Conservation (phyloP, 495 filamentous ascomycete species). For the Penicillium atrosanguineum region DNA sequence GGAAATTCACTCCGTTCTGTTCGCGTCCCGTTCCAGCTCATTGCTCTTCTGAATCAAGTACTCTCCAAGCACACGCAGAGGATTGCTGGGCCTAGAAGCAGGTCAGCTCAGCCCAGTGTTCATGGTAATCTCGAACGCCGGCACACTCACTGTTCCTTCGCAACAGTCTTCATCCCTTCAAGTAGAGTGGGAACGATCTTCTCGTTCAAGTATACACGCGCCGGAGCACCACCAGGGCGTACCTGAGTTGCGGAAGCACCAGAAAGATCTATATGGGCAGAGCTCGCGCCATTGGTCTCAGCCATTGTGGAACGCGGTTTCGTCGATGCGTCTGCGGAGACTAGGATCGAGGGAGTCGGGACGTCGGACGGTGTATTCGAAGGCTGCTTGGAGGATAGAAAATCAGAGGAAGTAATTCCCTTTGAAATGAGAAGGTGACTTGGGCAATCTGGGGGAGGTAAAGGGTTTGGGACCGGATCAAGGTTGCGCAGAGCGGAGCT, state of each 20-base stretch:
- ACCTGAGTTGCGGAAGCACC: slow-evolving; percentile 40
- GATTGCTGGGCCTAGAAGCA: slow-evolving; percentile 64
- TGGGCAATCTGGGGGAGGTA: background rate
- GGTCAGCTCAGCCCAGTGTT: background rate
- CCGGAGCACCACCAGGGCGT: slow-evolving; percentile 74
- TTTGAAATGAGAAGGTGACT: background rate
- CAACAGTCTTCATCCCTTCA: slow-evolving; percentile 89
- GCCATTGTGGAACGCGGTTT: slow-evolving; percentile 18
- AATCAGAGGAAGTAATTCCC: background rate
- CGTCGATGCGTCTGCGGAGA: background rate
- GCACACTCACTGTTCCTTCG: slow-evolving; percentile 71
- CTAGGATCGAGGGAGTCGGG: background rate
- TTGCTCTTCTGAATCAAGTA: slow-evolving; percentile 78
- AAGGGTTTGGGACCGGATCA: slow-evolving; percentile 1
- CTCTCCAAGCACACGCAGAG: slow-evolving; percentile 80
- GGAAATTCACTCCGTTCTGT: slow-evolving; percentile 14
- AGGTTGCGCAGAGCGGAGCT: slow-evolving; percentile 20
- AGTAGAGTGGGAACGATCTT: slow-evolving; percentile 81
- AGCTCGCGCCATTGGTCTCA: slow-evolving; percentile 23
- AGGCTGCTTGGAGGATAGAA: background rate
- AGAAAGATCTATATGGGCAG: slow-evolving; percentile 40
- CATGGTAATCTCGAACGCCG: background rate
- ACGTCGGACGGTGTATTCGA: background rate
- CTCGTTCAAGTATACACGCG: slow-evolving; percentile 83
- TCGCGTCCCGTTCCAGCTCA: slow-evolving; percentile 57